Evolutionary conservation across 1,139 yeast species (phyloP), one percentile per base, ranked within the genome.

Genomic region (Lodderomyces elongisporus): DNA sequence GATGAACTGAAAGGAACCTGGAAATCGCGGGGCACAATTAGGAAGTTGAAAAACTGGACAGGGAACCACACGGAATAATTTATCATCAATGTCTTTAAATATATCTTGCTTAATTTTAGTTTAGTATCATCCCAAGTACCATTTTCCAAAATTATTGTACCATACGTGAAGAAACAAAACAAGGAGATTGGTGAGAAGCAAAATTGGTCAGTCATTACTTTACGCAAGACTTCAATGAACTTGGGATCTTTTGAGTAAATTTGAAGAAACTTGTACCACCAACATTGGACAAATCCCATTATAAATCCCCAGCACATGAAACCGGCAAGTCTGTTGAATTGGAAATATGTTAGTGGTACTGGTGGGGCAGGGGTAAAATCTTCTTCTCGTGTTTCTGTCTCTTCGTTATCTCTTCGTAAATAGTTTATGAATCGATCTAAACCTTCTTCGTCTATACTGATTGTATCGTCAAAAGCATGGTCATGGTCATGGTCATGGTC

Each of bases 61-160:
- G 89, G 77, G 32, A 95, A 94, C 98, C 98, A 91, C n/a, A 91
- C 79, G 37, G 84, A 68, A 54, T 81, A 85, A 54, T 88, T 89
- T 37, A 81, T 77, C 27, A 82, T 77, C 38, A 89, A 60, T 0
- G 97, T 91, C 27, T 80, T 77, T 23, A 89, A 56, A 53, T 87
- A 89, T 4, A 82, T 66, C 39, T 70, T 74, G 41, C 71, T 64
- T 35, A 88, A 65, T 58, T 85, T 88, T 5, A 57, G 64, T 36
- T 70, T 68, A 14, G 89, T 70, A 10, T 83, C 84, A 1, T 70
- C 73, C 57, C 73, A 66, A 31, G 79, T 75, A 2, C 94, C 94
- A 32, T 72, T 70, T 48, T 89, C 96, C 38, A 88, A 72, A 2
- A 87, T 77, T 41, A 83, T 74, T 7, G 93, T 85, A 28, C 95